Evolutionary conservation across 1,139 yeast species (phyloP), one percentile per base, ranked within the genome.

Genomic region (Nakaseomyces bracarensis): DNA sequence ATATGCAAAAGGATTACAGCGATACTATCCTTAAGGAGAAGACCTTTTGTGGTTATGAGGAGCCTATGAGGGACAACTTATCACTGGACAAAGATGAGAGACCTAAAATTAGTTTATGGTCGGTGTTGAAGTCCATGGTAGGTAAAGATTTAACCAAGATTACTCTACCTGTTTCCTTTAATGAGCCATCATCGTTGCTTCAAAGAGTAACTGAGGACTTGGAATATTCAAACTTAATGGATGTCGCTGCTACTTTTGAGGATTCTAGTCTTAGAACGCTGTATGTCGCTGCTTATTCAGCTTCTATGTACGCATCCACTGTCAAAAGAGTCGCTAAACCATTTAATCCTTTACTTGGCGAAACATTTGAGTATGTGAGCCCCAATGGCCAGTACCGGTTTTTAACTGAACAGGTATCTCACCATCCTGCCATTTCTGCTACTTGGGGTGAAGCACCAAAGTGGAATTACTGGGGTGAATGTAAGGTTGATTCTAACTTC

Each of bases 61-160:
- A 83, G 49, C 89, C 89, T 2, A 76, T 87, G n/a, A 77, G 98
- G 60, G 67, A 69, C 16, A 76, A 74, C 46, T 68, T 91, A 41
- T 68, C 73, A 3, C 68, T 87, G 63, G 85, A 79, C 52, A 84
- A 78, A 50, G 98, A 91, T 60, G 79, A 87, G 52, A 75, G 99
- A 57, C 98, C 99, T 16, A 77, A 77, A 54, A 79, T 91, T 42
- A 85, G 96, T 28, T 69, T 91, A 47, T 91, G 98, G 98, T 91
- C 95, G 42, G 91, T 89, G 43, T 71, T 91, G 58, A 89, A 87
- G 61, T 85, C 95, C 1, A 77, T 93, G 81, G 85, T 91, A 58
- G 98, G 99, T 51, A 91, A 89, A 60, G 99, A 91, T 64, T 86
- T 93, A 95, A 89, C 98, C 6, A 79, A 77, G 61, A 89, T 91